Conservation (phyloP, 805 yeast genomes). For the Ogataea methanolica region DNA sequence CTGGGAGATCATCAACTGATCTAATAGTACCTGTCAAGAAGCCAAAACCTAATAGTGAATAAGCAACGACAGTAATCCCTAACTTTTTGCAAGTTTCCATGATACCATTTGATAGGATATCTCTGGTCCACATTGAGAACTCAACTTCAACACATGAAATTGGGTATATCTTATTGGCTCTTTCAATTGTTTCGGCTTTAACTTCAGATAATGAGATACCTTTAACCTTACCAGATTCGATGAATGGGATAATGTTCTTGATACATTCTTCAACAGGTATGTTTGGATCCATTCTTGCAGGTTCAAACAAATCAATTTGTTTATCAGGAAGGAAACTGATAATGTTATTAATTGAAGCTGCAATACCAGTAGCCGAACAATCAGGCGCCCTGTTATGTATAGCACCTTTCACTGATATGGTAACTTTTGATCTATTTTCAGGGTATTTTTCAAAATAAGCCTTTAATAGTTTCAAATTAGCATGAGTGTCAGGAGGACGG, state of each 20-base stretch:
- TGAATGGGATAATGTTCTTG: conserved; percentile 48
- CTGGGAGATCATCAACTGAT: conserved; percentile 42
- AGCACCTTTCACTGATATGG: conserved; percentile 69
- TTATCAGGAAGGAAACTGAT: conserved; percentile 34
- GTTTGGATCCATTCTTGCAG: conserved; percentile 62
- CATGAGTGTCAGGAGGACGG: conserved; percentile 30
- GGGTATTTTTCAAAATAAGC: conserved; percentile 57
- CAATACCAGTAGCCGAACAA: conserved; percentile 44
- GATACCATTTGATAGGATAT: conserved; percentile 58
- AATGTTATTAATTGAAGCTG: conserved; percentile 43
- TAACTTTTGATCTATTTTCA: conserved; percentile 48
- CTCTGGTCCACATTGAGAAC: conserved; percentile 65
- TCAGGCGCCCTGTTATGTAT: conserved; percentile 39
- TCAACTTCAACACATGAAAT: conserved; percentile 75
- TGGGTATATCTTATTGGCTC: conserved; percentile 53
- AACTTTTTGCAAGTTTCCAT: conserved; percentile 53
- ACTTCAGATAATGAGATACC: conserved; percentile 77
- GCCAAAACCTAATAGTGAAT: conserved; percentile 83
- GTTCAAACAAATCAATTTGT: conserved; percentile 57
- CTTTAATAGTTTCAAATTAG: conserved; percentile 53
- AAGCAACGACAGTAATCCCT: conserved; percentile 66
- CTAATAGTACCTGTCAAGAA: conserved; percentile 60
- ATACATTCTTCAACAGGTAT: conserved; percentile 59
- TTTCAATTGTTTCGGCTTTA: conserved; percentile 52
- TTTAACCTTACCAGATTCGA: conserved; percentile 60